Percentiles rank a stretch among this genome's conserved stretches.
Evolutionary conservation across 2,329 filamentous ascomycete species (phyloP).

Genomic region (Cytospora piceae): DNA sequence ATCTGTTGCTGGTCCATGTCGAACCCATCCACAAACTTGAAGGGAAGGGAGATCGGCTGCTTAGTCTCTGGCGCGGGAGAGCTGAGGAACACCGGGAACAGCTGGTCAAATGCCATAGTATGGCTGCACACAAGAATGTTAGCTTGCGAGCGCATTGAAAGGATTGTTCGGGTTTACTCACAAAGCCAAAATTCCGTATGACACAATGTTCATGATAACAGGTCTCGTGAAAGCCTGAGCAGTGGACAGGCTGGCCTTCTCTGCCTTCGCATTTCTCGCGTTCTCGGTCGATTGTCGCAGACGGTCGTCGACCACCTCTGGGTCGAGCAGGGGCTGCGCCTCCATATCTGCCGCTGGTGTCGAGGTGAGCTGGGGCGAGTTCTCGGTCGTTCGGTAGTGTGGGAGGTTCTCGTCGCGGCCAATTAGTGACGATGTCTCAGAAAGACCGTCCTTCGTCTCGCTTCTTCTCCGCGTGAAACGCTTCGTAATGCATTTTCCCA

Average conservation of each 20-base stretch:
- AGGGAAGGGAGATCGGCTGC: conserved; percentile 67
- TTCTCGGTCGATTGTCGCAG: conserved; percentile 18
- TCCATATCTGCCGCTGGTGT: conserved; percentile 37
- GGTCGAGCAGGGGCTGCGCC: conserved; percentile 23
- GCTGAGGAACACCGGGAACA: conserved; percentile 90
- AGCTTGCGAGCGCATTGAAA: conserved; percentile 28
- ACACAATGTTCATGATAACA: conserved; percentile 84
- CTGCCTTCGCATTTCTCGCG: conserved; percentile 45
- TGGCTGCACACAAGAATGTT: conserved; percentile 62
- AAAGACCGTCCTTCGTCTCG: conserved; percentile 44
- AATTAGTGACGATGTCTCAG: conserved; percentile 67
- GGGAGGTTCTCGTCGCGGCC: conserved; percentile 65
- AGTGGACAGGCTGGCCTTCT: conserved; percentile 30
- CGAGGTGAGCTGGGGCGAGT: conserved; percentile 53
- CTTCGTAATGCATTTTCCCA: conserved; percentile 71
- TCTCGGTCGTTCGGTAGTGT: conserved; percentile 67
- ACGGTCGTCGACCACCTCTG: conserved; percentile 24
- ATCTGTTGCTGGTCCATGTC: conserved; percentile 81
- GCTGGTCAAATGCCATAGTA: conserved; percentile 94
- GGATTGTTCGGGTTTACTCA: conserved; percentile 56
- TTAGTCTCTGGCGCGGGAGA: conserved; percentile 57
- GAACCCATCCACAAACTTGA: conserved; percentile 88
- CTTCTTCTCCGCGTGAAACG: conserved; percentile 45
- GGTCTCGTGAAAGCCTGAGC: conserved; percentile 75
- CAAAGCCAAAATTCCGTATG: conserved; percentile 93